These are phyloP conservation scores for Arthrobotrys megalospora DNA, from an alignment of 2,329 filamentous ascomycete genomes.

Conservation along the genomic window DNA sequence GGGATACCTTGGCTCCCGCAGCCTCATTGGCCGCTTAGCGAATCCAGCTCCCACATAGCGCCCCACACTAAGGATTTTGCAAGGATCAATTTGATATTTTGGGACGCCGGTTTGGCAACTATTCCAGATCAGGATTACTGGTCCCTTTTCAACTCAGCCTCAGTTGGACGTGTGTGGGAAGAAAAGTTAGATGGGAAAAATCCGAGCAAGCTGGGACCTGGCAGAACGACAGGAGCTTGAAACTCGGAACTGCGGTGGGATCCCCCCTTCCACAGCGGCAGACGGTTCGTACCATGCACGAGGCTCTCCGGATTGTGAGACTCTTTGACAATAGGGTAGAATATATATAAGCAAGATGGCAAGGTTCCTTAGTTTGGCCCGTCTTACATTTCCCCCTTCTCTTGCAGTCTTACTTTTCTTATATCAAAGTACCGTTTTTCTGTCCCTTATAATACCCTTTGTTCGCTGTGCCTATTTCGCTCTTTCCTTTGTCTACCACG, in stretches of 20 bases:
- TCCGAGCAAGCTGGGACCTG: slow-evolving; percentile 1
- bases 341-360: slow-evolving; percentile 60
- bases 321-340: slow-evolving; percentile 6
- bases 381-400: slow-evolving; percentile 37
- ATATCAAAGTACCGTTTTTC: slow-evolving; percentile 2
- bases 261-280: slow-evolving; percentile 41
- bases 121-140: slow-evolving; percentile 53
- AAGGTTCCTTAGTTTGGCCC: slow-evolving; percentile 41
- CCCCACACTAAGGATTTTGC: slow-evolving; percentile 30
- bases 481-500: slow-evolving; percentile 27
- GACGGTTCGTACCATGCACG: slow-evolving; percentile 31
- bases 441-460: slow-evolving; percentile 21
- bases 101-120: slow-evolving; percentile 25
- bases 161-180: slow-evolving; percentile 23
- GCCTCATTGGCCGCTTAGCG: slow-evolving; percentile 45
- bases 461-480: slow-evolving; percentile 1
- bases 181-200: slow-evolving; percentile 12
- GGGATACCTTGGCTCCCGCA: slow-evolving; percentile 14
- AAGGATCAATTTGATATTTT: slow-evolving; percentile 60
- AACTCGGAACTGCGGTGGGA: slow-evolving; percentile 38
- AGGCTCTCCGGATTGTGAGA: slow-evolving; percentile 13
- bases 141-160: slow-evolving; percentile 55
- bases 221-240: slow-evolving; percentile 33
- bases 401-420: slow-evolving; percentile 4
- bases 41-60: slow-evolving; percentile 32